A percentile compares a stretch with the other conserved stretches of the same genome.
phyloP scores from a whole-genome alignment of 805 yeast species.

The Starmerella bacillaris region DNA sequence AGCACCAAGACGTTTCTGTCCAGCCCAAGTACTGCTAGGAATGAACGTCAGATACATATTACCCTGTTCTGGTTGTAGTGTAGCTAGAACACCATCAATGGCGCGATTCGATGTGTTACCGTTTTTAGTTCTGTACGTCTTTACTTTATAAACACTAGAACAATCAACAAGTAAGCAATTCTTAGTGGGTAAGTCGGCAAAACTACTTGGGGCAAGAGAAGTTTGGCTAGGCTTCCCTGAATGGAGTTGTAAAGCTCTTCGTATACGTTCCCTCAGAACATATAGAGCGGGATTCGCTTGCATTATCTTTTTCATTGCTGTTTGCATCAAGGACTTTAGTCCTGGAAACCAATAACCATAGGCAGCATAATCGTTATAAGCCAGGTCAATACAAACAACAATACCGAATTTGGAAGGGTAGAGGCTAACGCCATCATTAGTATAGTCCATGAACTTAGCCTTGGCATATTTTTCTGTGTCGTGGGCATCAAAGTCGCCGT shows the following conservation, averaged over 20 bases:
- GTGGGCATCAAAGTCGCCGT: conserved; percentile 96
- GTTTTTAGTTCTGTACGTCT: conserved; percentile 77
- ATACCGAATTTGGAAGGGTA: conserved; percentile 91
- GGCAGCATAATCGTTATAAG: conserved; percentile 89
- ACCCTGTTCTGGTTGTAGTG: conserved; percentile 78
- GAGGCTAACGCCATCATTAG: conserved; percentile 63
- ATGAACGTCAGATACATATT: conserved; percentile 75
- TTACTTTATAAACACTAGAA: conserved; percentile 81
- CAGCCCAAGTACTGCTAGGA: conserved; percentile 92
- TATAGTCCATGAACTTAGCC: conserved; percentile 83
- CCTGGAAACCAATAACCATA: conserved; percentile 98
- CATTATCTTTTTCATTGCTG: conserved; percentile 86
- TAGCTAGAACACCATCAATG: conserved; percentile 80
- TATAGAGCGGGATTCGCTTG: conserved; percentile 84
- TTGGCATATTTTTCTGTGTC: conserved; percentile 87
- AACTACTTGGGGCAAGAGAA: conserved; percentile 73
- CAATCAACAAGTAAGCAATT: conserved; percentile 87
- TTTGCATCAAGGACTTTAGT: conserved; percentile 70
- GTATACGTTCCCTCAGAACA: conserved; percentile 78
- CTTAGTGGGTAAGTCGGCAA: conserved; percentile 59
- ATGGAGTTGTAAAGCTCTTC: conserved; percentile 84
- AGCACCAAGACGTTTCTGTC: conserved; percentile 84
- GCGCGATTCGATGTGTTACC: conserved; percentile 88
- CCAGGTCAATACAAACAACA: conserved; percentile 77
- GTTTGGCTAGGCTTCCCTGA: conserved; percentile 91